These are phyloP conservation scores for Hypocreales sp. DNA, from an alignment of 2,329 filamentous ascomycete genomes.

Conservation along the genomic window DNA sequence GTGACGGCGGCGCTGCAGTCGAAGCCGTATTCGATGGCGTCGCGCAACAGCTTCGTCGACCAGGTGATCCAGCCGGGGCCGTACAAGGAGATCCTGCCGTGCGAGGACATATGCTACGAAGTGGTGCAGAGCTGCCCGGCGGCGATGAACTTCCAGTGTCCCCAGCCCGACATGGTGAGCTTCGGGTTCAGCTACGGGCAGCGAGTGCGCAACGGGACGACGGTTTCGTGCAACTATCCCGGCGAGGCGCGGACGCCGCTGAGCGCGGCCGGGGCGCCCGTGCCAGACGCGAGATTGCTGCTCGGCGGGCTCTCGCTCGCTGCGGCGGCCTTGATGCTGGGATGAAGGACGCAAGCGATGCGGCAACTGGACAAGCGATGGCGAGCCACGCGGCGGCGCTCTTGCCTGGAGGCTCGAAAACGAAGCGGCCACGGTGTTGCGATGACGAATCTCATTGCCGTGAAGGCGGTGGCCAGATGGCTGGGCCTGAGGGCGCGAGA, in stretches of 20 bases:
- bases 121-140: constrained; percentile 77
- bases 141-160: constrained; percentile 61
- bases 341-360: too few species aligned
- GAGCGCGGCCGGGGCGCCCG: constrained; percentile 5
- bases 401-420: too few species aligned
- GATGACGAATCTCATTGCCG: too few species aligned
- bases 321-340: constrained; percentile 1
- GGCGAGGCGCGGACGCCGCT: constrained; percentile 18
- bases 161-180: constrained; percentile 22
- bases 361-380: too few species aligned
- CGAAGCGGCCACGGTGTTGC: too few species aligned
- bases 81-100: constrained; percentile 87
- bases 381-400: too few species aligned
- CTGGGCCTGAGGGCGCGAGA: too few species aligned
- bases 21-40: constrained; percentile 22
- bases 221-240: constrained; percentile 21
- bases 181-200: constrained; percentile 21
- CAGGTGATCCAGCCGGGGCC: constrained; percentile 59
- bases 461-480: too few species aligned
- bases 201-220: constrained; percentile 8
- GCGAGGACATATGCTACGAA: constrained; percentile 73
- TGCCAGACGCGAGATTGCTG: constrained; percentile 6
- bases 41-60: constrained; percentile 63
- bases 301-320: constrained; percentile 3
- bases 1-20: constrained; percentile 8